Evolutionary conservation across 805 yeast genomes (phyloP), one percentile per base, ranked within the genome.

Genomic region (Barnettozyma sucrosica): DNA sequence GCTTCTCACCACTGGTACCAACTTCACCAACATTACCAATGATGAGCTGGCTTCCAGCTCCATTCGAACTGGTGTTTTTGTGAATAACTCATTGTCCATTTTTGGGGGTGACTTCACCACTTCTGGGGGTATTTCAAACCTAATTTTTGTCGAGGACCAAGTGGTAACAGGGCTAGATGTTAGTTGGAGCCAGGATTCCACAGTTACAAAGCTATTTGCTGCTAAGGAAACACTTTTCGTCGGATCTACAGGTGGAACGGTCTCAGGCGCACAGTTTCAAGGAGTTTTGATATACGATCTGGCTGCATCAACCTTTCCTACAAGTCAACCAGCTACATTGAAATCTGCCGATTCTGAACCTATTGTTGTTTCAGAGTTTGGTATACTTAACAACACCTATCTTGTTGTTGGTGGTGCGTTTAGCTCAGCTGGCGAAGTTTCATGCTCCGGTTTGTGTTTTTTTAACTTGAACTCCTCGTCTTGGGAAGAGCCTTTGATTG

Each of bases 391-490:
- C 25, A 46, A 66, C 7, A 67, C 74, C 2, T 55, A 70, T 18
- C 65, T 89, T 24, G 69, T 82, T 26, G 86, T 86, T 11, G 96
- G 85, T 36, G 97, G 97, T 21, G 70, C 75, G 38, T 89, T 86
- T 60, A 74, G 71, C 19, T 61, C 70, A 19, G 81, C 85, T 2
- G 82, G 84, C 0, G 67, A 77, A 5, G 65, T 75, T 28, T 63
- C 66, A 23, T 89, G 96, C 64, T 62, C 70, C 2, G 74, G 79
- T 1, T 64, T 90, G 33, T 89, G 97, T 62, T 66, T 83, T 32
- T 87, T 77, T 60, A 82, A 83, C 55, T 62, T 80, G 51, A 59
- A 65, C 4, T 68, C 71, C 28, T 67, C 76, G 0, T 66, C 81
- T 19, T 83, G 95, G 86, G 64, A 66, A 7, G 67, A 61, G 5